These are phyloP conservation scores for Pleurotus sapidus DNA, from an alignment of 768 basidiomycete genomes.

Conservation along the genomic window DNA sequence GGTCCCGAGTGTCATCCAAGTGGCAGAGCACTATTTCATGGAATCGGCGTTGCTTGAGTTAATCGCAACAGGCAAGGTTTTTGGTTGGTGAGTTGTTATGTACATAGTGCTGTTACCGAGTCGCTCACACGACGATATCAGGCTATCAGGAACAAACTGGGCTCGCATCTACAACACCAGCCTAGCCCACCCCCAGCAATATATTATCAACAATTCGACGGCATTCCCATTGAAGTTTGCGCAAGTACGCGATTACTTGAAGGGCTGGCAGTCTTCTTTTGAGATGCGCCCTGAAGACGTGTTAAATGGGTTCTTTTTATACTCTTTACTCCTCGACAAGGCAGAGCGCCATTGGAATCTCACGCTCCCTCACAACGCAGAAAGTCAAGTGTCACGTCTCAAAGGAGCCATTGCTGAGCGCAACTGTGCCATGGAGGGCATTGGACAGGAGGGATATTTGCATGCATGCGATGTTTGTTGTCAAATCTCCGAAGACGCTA, in stretches of 20 bases:
- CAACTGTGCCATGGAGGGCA: constrained; percentile 11
- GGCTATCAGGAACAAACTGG: constrained; percentile 19
- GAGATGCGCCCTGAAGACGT: background rate
- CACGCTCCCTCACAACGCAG: constrained; percentile 11
- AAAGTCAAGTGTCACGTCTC: constrained; percentile 4
- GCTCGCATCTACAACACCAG: constrained; percentile 17
- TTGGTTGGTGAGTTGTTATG: constrained; percentile 20
- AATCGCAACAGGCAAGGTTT: constrained; percentile 13
- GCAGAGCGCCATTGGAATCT: background rate
- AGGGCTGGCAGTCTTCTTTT: background rate
- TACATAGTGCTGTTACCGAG: too few relatives aligned
- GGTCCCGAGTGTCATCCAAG: constrained; percentile 19
- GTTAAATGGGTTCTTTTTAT: constrained; percentile 13
- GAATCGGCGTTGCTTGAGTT: constrained; percentile 15
- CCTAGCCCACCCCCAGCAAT: constrained; percentile 9
- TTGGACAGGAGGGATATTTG: constrained; percentile 11
- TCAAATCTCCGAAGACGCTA: background rate
- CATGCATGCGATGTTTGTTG: constrained; percentile 17
- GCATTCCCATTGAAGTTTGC: background rate
- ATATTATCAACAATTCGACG: background rate
- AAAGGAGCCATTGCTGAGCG: constrained; percentile 7
- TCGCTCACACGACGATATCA: background rate
- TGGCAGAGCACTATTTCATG: constrained; percentile 26
- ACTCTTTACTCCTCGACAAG: constrained; percentile 12
- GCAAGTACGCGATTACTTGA: background rate